phyloP scores from a whole-genome alignment of 2,329 filamentous ascomycete genomes.

The Aspergillus sp. region DNA sequence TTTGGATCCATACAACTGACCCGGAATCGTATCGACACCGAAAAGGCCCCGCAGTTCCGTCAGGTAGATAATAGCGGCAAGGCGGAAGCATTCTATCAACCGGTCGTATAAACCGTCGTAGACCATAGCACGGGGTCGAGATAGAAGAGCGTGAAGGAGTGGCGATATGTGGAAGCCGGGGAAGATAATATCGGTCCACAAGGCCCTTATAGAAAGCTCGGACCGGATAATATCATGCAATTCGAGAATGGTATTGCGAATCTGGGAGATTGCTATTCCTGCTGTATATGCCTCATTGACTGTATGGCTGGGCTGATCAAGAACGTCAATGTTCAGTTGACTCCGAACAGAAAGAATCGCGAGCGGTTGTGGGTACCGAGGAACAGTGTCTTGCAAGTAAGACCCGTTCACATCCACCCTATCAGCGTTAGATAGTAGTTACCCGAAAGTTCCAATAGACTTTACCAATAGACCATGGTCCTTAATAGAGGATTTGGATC shows the following conservation, averaged over 20 bases:
- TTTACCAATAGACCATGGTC: background rate
- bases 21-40: background rate
- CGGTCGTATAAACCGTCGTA: background rate
- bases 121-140: background rate
- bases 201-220: background rate
- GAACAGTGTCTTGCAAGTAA: background rate
- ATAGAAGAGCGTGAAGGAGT: background rate
- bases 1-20: background rate
- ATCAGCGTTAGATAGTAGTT: background rate
- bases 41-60: background rate
- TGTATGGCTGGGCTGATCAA: background rate
- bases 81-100: background rate
- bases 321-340: background rate
- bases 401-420: background rate
- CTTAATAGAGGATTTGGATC: background rate
- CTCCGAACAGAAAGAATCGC: background rate
- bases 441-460: background rate
- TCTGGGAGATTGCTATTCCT: background rate
- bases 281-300: background rate
- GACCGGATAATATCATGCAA: background rate
- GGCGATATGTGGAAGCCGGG: background rate
- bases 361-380: background rate
- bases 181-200: background rate
- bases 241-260: background rate
- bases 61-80: background rate